Evolutionary conservation across 1,139 yeast species (phyloP), one percentile per base, ranked within the genome.

Genomic region (Suhomyces kunorum): DNA sequence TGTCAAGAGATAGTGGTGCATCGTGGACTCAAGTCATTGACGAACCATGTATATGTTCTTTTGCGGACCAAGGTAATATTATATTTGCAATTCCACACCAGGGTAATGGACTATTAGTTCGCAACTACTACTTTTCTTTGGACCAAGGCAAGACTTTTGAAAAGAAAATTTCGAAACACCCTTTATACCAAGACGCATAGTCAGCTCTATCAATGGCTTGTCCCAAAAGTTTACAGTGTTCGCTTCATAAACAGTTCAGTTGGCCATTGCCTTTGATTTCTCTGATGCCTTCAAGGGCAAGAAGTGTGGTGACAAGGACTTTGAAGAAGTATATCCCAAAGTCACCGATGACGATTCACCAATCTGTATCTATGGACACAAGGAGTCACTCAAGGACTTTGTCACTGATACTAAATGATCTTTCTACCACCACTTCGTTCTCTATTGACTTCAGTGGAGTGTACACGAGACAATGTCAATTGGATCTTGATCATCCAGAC

Each of bases 41-140:
- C 28, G 75, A 69, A 29, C 80, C 89, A 1, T 69, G 80, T 32
- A 54, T 72, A 4, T 81, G 77, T 49, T 71, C 83, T 0, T 83
- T 81, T 63, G 96, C 94, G 40, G 95, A 88, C 59, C 78, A 78
- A 43, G 97, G 96, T 36, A 87, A 87, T 56, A 59, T 87, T 5
- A 74, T 87, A 30, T 64, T 86, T 2, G 87, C 89, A 2, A 66
- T 80, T 6, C 81, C 81, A 13, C 61, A n/a, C 54, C 9, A 44
- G 33, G 14, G 38, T 51, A 15, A 29, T 41, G 36, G 41, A 47
- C 9, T 11, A 6, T 11, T 19, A 18, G 52, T 63, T 7, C 45
- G 61, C 8, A 60, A 54, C 12, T 57, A 79, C 30, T 69, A 67
- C 44, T 88, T 71, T 53, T 86, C 96, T 0, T 59, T 83, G 30